Conservation (phyloP, 495 filamentous ascomycete genomes). For the Penicillium maclennaniae region DNA sequence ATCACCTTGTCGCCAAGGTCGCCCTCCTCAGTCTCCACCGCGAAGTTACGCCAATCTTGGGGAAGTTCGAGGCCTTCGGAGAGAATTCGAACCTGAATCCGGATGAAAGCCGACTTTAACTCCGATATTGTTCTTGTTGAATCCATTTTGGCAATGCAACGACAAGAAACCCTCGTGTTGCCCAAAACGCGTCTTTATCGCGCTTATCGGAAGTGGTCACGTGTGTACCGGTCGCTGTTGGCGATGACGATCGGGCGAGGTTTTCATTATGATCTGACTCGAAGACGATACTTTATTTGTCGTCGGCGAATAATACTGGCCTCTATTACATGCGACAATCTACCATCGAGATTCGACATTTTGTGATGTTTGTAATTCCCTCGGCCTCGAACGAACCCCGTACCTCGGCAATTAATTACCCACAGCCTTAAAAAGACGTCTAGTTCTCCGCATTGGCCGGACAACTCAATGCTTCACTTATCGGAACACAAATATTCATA, state of each 20-base stretch:
- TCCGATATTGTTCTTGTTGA: constrained; percentile 51
- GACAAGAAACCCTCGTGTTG: neutral
- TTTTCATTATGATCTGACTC: neutral
- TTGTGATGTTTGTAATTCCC: neutral
- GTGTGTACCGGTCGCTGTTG: neutral
- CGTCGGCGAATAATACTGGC: neutral
- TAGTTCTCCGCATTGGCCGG: constrained; percentile 6
- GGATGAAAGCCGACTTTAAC: constrained; percentile 62
- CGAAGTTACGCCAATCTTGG: constrained; percentile 52
- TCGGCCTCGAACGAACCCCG: constrained; percentile 6
- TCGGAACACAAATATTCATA: neutral
- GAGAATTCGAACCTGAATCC: constrained; percentile 59
- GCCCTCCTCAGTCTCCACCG: constrained; percentile 39
- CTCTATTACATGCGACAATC: neutral
- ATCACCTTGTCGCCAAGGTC: constrained; percentile 52
- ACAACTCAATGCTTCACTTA: neutral
- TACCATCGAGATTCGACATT: neutral
- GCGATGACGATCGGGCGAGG: neutral
- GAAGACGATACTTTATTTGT: neutral
- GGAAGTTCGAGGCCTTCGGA: constrained; percentile 53
- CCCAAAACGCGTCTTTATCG: constrained; percentile 1
- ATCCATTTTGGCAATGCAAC: constrained; percentile 34
- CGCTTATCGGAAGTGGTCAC: constrained; percentile 24
- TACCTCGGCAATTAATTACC: constrained; percentile 25
- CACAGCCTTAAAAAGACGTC: constrained; percentile 4